Evolutionary conservation across 352 stramenopile species (phyloP).

Genomic region (Pythium plurisporium): DNA sequence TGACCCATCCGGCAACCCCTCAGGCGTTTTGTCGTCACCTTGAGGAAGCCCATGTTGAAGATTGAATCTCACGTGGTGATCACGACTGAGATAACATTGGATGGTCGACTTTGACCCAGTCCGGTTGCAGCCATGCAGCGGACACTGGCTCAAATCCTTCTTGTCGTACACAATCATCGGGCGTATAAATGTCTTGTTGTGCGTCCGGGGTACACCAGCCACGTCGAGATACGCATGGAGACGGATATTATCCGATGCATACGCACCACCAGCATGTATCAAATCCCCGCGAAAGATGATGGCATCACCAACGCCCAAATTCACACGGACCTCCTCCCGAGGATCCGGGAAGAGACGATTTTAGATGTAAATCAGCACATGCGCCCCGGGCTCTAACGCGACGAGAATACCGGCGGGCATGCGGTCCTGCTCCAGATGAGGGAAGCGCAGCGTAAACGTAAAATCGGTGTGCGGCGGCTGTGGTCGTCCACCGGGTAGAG

Average conservation of each 20-base stretch:
- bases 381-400: background rate
- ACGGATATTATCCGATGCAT: background rate
- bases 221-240: conserved; percentile 9
- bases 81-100: background rate
- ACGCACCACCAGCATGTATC: background rate
- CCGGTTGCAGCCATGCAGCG: background rate
- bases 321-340: background rate
- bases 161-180: conserved; percentile 1
- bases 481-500: background rate
- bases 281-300: conserved; percentile 2
- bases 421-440: background rate
- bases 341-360: background rate
- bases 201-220: background rate
- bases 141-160: background rate
- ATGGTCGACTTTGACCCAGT: background rate
- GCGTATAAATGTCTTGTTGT: background rate
- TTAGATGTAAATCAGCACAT: background rate
- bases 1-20: too few relatives aligned
- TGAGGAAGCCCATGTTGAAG: too few relatives aligned
- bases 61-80: background rate
- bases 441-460: background rate
- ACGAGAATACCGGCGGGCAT: conserved; percentile 1
- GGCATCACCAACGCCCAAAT: background rate
- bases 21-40: too few relatives aligned
- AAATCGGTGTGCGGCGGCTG: conserved; percentile 2